Base-by-base conservation (phyloP, 1,139 yeast species). In the Dujonia santamariae region DNA sequence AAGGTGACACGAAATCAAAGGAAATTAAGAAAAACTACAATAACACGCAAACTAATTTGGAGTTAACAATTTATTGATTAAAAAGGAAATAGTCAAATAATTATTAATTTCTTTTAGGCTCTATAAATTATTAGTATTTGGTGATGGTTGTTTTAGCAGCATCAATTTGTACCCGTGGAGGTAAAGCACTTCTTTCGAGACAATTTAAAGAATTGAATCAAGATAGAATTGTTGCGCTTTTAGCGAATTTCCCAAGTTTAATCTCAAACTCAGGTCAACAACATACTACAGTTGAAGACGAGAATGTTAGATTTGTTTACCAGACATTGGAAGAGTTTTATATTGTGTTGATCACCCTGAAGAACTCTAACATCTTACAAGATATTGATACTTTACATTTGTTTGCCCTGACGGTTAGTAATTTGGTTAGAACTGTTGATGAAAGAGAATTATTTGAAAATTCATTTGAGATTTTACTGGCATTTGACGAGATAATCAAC, bases 271-370 rank as follows among this genome's bases (percentile, higher is more conserved):
- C 77, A 9, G 78, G 83, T 38, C 75, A 85, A 32, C 96, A 88
- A 63, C 96, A 90, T 57, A 92, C 98, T 32, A 85, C 95, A 4
- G 95, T 88, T 27, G 98, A 94, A 59, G 96, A 87, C 54, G 96
- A 85, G 38, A 79, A 78, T 47, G 94, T 88, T 32, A 80, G 99
- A 59, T 94, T 86, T 56, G 95, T 94, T 35, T 94, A 87, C 62
- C 97, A 88, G 60, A 97, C 98, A 35, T 74, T 94, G 52, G 98
- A 94, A 56, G 97, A 90, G 48, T 79, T 87, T 43, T 92, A 88
- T 60, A 85, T 92, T 54, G 92, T 94, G 29, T 70, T 94, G 51
- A 83, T 92, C 54, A 92, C 98, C 41, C 90, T 88, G 62, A 80
- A 86, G 44, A 86, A 84, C 48, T 86, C 96, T 21, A 94, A 94